Evolutionary conservation across 2,329 filamentous ascomycete species (phyloP).

Genomic region (Tetracladium maxilliforme): DNA sequence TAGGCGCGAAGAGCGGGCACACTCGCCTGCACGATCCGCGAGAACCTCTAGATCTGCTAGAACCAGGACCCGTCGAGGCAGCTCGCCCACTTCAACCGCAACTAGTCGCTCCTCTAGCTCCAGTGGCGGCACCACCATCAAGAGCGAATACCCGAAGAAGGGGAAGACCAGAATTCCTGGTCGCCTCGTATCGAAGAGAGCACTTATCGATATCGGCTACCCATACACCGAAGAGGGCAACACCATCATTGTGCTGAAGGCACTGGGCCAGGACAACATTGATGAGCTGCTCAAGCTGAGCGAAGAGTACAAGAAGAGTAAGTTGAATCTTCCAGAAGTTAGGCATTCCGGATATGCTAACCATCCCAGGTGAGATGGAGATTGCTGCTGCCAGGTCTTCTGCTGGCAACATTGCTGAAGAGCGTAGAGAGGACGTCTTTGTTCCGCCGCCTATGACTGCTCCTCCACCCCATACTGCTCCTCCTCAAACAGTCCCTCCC

Average conservation of each 20-base stretch:
- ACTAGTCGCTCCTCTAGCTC: constrained; percentile 26
- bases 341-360: background rate
- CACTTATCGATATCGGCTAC: constrained; percentile 73
- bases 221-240: constrained; percentile 80
- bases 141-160: constrained; percentile 58
- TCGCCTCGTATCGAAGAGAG: constrained; percentile 64
- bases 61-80: constrained; percentile 2
- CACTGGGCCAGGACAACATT: constrained; percentile 80
- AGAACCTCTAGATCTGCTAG: constrained; percentile 5
- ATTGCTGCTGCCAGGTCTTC: constrained; percentile 27
- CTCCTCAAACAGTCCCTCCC: constrained; percentile 5
- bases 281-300: constrained; percentile 77
- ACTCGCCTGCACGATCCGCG: constrained; percentile 6
- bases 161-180: constrained; percentile 83
- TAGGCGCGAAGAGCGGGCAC: constrained; percentile 26
- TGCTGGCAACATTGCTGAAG: constrained; percentile 29
- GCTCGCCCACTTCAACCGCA: constrained; percentile 19
- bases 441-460: constrained; percentile 8
- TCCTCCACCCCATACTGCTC: constrained; percentile 3
- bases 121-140: constrained; percentile 28
- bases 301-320: constrained; percentile 56
- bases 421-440: constrained; percentile 29
- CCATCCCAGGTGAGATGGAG: constrained; percentile 8
- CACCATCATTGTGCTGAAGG: constrained; percentile 68
- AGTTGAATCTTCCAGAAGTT: constrained; percentile 8